Percentiles rank a stretch among this genome's conserved stretches.
These are phyloP conservation scores for Opeltia flavorubescens DNA, from an alignment of 495 filamentous ascomycete species.

Conservation along the genomic window DNA sequence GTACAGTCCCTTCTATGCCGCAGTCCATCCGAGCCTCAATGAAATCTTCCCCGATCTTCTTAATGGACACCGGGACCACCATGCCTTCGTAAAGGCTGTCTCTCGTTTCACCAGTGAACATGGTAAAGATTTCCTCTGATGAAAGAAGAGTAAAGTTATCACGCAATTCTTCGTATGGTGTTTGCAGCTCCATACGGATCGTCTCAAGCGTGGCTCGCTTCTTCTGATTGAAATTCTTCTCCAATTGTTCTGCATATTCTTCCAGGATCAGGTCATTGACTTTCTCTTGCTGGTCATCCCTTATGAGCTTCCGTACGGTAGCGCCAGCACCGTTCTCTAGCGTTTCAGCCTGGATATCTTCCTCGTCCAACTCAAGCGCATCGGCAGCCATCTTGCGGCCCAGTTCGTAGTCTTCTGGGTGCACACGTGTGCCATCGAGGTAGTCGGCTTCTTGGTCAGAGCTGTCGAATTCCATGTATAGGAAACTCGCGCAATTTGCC, in stretches of 20 bases:
- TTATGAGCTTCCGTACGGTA: constrained; percentile 82
- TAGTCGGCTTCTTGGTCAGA: constrained; percentile 72
- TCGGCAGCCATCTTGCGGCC: constrained; percentile 97
- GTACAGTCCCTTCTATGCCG: constrained; percentile 78
- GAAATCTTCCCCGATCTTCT: constrained; percentile 77
- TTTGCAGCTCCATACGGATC: constrained; percentile 82
- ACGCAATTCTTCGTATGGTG: constrained; percentile 87
- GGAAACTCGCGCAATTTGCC: constrained; percentile 92
- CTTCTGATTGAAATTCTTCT: constrained; percentile 78
- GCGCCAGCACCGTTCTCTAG: constrained; percentile 78
- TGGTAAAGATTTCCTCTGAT: constrained; percentile 81
- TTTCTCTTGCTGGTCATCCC: constrained; percentile 80
- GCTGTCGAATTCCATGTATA: constrained; percentile 74
- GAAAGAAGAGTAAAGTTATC: constrained; percentile 58
- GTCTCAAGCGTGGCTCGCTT: constrained; percentile 95
- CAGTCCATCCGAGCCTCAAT: constrained; percentile 87
- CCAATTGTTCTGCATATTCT: constrained; percentile 91
- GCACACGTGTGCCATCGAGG: constrained; percentile 88
- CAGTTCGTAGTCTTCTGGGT: constrained; percentile 95
- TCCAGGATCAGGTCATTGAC: constrained; percentile 94
- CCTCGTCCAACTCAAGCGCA: constrained; percentile 88
- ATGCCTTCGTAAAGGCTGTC: constrained; percentile 75
- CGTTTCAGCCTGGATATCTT: constrained; percentile 88
- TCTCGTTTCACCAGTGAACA: constrained; percentile 85
- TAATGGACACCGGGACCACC: constrained; percentile 81